phyloP scores from a whole-genome alignment of 306 rosid genomes.

The Hippophae tibetana region DNA sequence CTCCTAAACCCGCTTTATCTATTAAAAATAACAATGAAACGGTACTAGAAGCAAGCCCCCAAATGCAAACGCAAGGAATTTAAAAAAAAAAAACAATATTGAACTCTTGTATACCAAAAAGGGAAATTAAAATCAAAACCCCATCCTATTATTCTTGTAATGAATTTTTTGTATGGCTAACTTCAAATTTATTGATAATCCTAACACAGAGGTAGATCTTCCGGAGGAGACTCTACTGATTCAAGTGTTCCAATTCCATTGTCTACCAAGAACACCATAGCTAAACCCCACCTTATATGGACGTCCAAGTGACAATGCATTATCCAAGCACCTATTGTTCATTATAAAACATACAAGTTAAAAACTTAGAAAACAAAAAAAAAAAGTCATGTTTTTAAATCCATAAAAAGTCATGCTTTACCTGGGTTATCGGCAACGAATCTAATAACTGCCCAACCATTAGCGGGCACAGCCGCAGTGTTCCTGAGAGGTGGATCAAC shows the following conservation, averaged over 20 bases:
- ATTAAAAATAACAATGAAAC: conserved; percentile 16
- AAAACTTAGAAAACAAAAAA: neutral
- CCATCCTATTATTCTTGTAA: conserved; percentile 7
- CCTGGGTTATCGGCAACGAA: conserved; percentile 97
- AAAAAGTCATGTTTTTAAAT: neutral
- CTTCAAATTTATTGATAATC: neutral
- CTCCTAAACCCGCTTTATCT: conserved; percentile 25
- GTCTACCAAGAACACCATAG: conserved; percentile 78
- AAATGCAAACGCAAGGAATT: conserved; percentile 50
- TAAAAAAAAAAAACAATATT: conserved; percentile 4
- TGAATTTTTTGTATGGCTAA: neutral
- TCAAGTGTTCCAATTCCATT: conserved; percentile 66
- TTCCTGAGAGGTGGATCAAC: conserved; percentile 82
- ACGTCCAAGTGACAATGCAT: conserved; percentile 97
- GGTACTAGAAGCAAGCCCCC: conserved; percentile 24
- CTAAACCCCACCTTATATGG: conserved; percentile 87
- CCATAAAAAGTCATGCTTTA: conserved; percentile 1
- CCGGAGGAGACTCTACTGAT: conserved; percentile 60
- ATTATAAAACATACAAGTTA: neutral
- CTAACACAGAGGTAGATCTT: conserved; percentile 68
- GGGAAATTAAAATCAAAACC: conserved; percentile 17
- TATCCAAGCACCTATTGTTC: conserved; percentile 68
- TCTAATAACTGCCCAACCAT: conserved; percentile 92
- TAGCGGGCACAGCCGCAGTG: conserved; percentile 69
- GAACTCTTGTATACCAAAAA: conserved; percentile 8